phyloP scores from a whole-genome alignment of 495 filamentous ascomycete species.

The Hypoxylon subgilvum region DNA sequence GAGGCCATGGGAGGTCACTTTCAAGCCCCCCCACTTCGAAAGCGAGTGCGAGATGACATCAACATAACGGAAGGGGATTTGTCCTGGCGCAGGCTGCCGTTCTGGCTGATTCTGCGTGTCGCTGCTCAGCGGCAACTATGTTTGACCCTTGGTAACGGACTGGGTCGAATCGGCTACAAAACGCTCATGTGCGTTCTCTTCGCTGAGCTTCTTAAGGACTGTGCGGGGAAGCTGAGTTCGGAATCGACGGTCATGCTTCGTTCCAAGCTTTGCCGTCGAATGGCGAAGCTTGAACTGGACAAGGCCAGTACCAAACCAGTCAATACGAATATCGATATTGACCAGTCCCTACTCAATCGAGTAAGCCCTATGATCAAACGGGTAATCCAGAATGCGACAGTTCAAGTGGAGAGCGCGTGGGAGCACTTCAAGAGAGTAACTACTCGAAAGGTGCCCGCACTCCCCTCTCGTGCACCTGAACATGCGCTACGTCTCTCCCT shows the following conservation, averaged over 20 bases:
- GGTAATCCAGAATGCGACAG: slow-evolving; percentile 21
- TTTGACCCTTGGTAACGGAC: slow-evolving; percentile 48
- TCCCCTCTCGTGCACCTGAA: slow-evolving; percentile 47
- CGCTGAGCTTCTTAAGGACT: slow-evolving; percentile 51
- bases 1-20: slow-evolving; percentile 55
- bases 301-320: neutral
- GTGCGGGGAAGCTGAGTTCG: slow-evolving; percentile 25
- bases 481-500: slow-evolving; percentile 48
- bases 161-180: slow-evolving; percentile 64
- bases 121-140: slow-evolving; percentile 56
- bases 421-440: slow-evolving; percentile 33
- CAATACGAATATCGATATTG: neutral
- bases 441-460: slow-evolving; percentile 44
- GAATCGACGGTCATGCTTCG: slow-evolving; percentile 47
- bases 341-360: slow-evolving; percentile 20
- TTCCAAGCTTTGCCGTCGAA: slow-evolving; percentile 64
- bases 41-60: slow-evolving; percentile 67
- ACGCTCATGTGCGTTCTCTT: slow-evolving; percentile 57
- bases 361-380: slow-evolving; percentile 27
- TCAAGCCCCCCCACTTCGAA: slow-evolving; percentile 49
- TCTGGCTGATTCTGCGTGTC: slow-evolving; percentile 65
- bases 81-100: slow-evolving; percentile 63
- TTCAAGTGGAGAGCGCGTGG: slow-evolving; percentile 37
- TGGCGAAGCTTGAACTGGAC: slow-evolving; percentile 63
- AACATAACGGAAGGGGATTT: slow-evolving; percentile 49